These are phyloP conservation scores for Omphalotus olearius DNA, from an alignment of 1,284 basidiomycete species.

Conservation along the genomic window DNA sequence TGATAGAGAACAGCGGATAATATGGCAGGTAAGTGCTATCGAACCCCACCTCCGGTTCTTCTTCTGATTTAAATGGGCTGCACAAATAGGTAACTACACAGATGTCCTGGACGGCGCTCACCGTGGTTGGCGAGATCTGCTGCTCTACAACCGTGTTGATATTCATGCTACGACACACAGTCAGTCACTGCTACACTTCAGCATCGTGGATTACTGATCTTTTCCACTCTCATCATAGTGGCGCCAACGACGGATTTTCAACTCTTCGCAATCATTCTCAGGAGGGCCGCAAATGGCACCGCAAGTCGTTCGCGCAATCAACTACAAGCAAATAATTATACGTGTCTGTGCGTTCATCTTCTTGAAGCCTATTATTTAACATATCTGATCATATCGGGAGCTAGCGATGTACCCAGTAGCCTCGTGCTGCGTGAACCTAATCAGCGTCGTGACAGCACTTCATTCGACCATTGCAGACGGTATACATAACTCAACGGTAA, in stretches of 20 bases:
- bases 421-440: conserved; percentile 13
- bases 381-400: too few relatives aligned
- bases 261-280: conserved; percentile 3
- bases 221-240: background rate
- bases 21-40: conserved; percentile 19
- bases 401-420: conserved; percentile 14
- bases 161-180: conserved; percentile 11
- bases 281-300: background rate
- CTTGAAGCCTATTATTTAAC: background rate
- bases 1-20: conserved; percentile 14
- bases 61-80: background rate
- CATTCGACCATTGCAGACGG: conserved; percentile 12
- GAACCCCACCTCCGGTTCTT: background rate
- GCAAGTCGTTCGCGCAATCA: conserved; percentile 13
- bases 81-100: conserved; percentile 19
- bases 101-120: conserved; percentile 19
- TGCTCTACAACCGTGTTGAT: conserved; percentile 6
- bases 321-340: conserved; percentile 18
- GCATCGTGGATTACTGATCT: background rate
- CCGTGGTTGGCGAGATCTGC: conserved; percentile 12
- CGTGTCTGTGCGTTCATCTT: conserved; percentile 17
- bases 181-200: background rate
- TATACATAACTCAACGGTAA: conserved; percentile 12
- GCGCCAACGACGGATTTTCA: conserved; percentile 5
- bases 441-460: conserved; percentile 11